Evolutionary conservation across 495 filamentous ascomycete genomes (phyloP).

Genomic region (Staphylotrichum longicolle): DNA sequence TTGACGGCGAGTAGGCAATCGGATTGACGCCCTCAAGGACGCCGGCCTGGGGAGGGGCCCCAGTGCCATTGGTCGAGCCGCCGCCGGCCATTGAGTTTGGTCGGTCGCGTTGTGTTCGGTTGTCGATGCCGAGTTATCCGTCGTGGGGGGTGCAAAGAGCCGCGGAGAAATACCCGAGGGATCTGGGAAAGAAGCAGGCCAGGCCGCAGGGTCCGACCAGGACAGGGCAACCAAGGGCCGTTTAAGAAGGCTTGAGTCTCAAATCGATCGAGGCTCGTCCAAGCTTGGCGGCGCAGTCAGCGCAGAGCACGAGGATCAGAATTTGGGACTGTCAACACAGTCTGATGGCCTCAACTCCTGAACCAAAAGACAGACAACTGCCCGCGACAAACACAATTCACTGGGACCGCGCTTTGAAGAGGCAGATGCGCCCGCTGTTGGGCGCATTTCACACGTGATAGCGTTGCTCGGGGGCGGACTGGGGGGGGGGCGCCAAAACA

Average conservation of each 20-base stretch:
- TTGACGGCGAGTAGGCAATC: slow-evolving; percentile 63
- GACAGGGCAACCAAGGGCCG: background rate
- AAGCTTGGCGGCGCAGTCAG: no score
- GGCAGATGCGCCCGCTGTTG: no score
- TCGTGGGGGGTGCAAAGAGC: no score
- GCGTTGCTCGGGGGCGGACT: no score
- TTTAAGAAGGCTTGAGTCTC: slow-evolving; percentile 1
- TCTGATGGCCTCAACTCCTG: background rate
- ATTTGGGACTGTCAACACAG: no score
- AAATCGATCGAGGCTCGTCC: background rate
- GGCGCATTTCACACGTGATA: no score
- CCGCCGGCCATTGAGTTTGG: slow-evolving; percentile 19
- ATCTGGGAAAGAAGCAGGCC: no score
- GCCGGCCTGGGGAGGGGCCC: slow-evolving; percentile 33
- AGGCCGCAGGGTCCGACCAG: no score
- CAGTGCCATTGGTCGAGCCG: slow-evolving; percentile 17
- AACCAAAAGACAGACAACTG: background rate
- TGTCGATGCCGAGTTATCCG: background rate
- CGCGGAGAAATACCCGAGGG: no score
- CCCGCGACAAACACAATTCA: no score
- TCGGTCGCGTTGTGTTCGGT: background rate
- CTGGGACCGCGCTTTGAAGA: background rate
- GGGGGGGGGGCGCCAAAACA: background rate
- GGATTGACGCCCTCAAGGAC: slow-evolving; percentile 62
- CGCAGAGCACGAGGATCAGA: no score